phyloP scores from a whole-genome alignment of 345 rosid genomes.

The Camelina hispida region DNA sequence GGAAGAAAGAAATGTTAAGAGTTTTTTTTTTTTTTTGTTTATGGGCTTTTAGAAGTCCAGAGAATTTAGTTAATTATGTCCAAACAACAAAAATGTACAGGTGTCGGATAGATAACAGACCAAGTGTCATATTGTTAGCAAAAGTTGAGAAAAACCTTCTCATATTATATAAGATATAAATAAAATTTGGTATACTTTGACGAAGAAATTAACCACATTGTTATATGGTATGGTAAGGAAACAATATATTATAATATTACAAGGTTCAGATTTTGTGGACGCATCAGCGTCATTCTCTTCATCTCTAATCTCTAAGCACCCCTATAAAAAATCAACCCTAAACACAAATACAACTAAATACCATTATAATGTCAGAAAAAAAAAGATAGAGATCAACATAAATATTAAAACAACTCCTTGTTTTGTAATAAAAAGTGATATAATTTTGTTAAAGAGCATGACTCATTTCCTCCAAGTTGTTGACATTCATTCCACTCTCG shows the following conservation, averaged over 20 bases:
- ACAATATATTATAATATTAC: neutral
- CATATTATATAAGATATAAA: no score
- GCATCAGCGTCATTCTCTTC: neutral
- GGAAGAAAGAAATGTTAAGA: no score
- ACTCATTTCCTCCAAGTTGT: constrained; percentile 26
- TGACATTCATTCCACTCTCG: constrained; percentile 20
- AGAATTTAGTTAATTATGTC: no score
- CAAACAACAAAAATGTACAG: no score
- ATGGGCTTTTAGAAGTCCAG: no score
- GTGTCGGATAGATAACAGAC: no score
- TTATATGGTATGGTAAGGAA: neutral
- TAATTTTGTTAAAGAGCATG: constrained; percentile 14
- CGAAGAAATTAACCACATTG: neutral
- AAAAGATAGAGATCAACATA: neutral
- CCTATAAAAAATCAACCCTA: neutral
- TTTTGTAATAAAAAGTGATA: no score
- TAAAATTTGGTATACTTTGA: neutral
- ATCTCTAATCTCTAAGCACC: neutral
- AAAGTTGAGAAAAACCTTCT: no score
- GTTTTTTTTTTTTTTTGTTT: no score
- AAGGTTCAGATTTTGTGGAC: neutral
- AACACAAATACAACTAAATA: neutral
- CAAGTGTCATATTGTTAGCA: no score
- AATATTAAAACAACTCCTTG: neutral
- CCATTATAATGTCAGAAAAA: neutral